Evolutionary conservation across 371 early-diverging fungal species (phyloP).

Genomic region (Lichtheimia corymbifera): DNA sequence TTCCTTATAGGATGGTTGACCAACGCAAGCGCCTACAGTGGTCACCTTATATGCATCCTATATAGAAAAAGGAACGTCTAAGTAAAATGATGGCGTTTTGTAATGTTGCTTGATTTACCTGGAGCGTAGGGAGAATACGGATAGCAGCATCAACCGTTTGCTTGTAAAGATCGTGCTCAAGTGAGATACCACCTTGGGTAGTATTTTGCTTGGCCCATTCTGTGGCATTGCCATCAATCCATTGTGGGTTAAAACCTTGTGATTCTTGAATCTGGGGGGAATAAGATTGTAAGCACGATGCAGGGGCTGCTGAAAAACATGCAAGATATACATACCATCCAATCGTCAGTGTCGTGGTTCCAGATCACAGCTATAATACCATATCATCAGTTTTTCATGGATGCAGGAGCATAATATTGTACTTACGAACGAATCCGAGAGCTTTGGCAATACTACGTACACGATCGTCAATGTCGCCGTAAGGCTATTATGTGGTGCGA

Average conservation of each 20-base stretch:
- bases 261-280: conserved; percentile 29
- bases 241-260: conserved; percentile 28
- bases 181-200: conserved; percentile 52
- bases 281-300: no score
- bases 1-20: conserved; percentile 45
- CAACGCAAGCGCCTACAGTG: conserved; percentile 43
- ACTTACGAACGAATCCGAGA: conserved; percentile 53
- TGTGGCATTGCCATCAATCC: conserved; percentile 51
- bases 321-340: conserved; percentile 27
- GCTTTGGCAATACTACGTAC: conserved; percentile 60
- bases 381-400: no score
- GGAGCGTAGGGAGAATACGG: conserved; percentile 52
- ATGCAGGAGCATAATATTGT: background rate
- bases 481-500: conserved; percentile 34
- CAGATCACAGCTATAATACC: conserved; percentile 42
- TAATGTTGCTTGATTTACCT: conserved; percentile 15
- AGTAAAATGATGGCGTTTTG: background rate
- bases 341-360: conserved; percentile 52
- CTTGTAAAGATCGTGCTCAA: conserved; percentile 58
- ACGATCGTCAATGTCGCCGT: conserved; percentile 70
- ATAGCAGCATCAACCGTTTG: conserved; percentile 63
- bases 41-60: conserved; percentile 44
- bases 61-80: background rate
- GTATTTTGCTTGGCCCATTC: conserved; percentile 49
- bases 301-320: no score